Conservation (phyloP, 345 rosid genomes). For the Populus deltoides region DNA sequence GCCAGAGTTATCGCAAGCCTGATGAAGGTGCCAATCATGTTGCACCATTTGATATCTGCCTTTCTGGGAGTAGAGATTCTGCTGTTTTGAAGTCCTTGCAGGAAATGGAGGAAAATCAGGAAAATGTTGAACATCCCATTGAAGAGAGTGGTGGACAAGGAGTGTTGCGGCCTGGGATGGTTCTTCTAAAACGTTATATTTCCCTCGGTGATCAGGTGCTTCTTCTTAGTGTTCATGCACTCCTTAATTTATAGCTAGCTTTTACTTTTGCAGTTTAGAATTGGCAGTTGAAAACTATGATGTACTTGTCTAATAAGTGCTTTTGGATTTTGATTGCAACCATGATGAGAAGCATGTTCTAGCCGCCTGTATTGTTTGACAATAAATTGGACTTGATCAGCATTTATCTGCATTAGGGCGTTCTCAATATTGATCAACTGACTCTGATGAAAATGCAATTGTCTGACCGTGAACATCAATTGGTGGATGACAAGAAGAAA, state of each 20-base stretch:
- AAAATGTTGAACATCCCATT: not conserved
- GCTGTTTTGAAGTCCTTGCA: not conserved
- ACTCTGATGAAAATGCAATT: not conserved
- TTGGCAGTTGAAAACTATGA: not conserved
- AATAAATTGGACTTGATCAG: not conserved
- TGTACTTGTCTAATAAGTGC: not conserved
- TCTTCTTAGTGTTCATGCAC: not conserved
- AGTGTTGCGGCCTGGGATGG: constrained; percentile 55
- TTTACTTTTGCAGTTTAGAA: not conserved
- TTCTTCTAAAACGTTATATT: constrained; percentile 45
- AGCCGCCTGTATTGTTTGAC: not conserved
- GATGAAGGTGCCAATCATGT: not conserved
- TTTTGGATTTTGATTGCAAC: not conserved
- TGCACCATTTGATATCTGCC: constrained; percentile 36
- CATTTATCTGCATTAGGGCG: not conserved
- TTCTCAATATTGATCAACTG: not conserved
- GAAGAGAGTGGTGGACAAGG: constrained; percentile 1
- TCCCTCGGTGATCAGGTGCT: constrained; percentile 37
- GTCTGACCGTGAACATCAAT: too few species aligned
- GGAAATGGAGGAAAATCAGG: not conserved
- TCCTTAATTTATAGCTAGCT: not conserved
- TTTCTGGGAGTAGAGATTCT: constrained; percentile 2
- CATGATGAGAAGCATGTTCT: not conserved
- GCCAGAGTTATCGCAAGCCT: not conserved
- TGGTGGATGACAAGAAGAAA: too few species aligned